Evolutionary conservation across 495 filamentous ascomycete species (phyloP).

Genomic region (Penicillium paradoxum): DNA sequence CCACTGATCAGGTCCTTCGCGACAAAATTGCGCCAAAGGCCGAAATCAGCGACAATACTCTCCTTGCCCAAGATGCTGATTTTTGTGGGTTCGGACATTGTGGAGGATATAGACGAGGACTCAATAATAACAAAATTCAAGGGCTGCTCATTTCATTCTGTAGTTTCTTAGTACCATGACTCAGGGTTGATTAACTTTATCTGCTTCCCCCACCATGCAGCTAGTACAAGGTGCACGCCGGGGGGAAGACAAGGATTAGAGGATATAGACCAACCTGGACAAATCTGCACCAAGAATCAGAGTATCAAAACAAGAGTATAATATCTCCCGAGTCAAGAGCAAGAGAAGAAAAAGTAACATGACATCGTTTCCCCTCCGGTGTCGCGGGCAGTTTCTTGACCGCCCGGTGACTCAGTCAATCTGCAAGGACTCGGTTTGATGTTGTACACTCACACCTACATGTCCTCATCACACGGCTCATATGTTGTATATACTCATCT

Average conservation of each 20-base stretch:
- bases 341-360: neutral
- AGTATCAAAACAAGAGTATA: slow-evolving; percentile 3
- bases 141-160: slow-evolving; percentile 36
- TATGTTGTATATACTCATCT: too few relatives aligned
- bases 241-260: neutral
- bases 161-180: slow-evolving; percentile 13
- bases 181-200: slow-evolving; percentile 5
- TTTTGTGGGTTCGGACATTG: slow-evolving; percentile 44
- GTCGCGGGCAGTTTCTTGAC: slow-evolving; percentile 29
- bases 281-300: slow-evolving; percentile 11
- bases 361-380: slow-evolving; percentile 31
- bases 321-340: neutral
- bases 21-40: slow-evolving; percentile 79
- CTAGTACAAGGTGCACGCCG: slow-evolving; percentile 17
- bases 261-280: neutral
- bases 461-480: too few relatives aligned
- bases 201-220: slow-evolving; percentile 18
- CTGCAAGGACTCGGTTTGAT: neutral
- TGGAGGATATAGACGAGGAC: slow-evolving; percentile 4
- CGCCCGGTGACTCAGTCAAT: slow-evolving; percentile 18
- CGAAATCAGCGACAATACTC: slow-evolving; percentile 86
- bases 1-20: slow-evolving; percentile 74
- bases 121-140: slow-evolving; percentile 1
- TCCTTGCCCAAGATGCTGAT: slow-evolving; percentile 61
- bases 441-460: too few relatives aligned